Base-by-base conservation (phyloP, 768 basidiomycete species). In the Hericium erinaceus region DNA sequence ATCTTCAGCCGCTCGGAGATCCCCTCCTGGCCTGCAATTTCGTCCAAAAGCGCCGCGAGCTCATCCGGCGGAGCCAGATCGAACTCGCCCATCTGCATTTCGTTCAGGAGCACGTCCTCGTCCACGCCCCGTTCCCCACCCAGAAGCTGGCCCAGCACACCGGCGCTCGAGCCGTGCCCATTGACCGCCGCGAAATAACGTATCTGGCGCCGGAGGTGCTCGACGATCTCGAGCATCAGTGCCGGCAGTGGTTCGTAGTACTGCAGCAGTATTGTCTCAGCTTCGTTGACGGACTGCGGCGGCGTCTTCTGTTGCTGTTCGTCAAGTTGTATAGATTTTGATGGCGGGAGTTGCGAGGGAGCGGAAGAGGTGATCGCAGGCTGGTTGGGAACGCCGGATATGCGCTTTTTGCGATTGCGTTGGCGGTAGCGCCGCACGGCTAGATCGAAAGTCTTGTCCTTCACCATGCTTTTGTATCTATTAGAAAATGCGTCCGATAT, bases 401-500 rank as follows among this genome's bases (percentile, higher is more conserved):
- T 8, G 6, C 33, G 33, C 41, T 44, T 15, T 44, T 46, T 15
- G n/a, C 3, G 16, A 46, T 46, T 18, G 41, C 55, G 48, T 26
- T 57, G 48, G 39, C 57, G 60, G 50, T 61, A 63, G 39, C 53
- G 57, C 33, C 50, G 40, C 39, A 63, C 58, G 8, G 62, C 62
- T n/a, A 52, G 55, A 53, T 63, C 62, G 54, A 63, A 61, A 3
- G 44, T 26, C 28, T 59, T 63, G 33, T 48, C 41, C 22, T 59
- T 51, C 33, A 48, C 57, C 50, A 54, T 52, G 39, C 39, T 18
- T 49, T 20, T 57, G 68, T 89, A 90, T n/a, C 79, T 76, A 4
- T 74, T 77, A 0, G 82, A 82, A 59, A 81, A 85, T 2, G 80
- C 82, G 61, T 90, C 88, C 18, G 83, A 77, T 28, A 87, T 63